A percentile compares a stretch with the other conserved stretches of the same genome.
phyloP scores from a whole-genome alignment of 2,329 filamentous ascomycete species.

The Ceratocystis cubensis region DNA sequence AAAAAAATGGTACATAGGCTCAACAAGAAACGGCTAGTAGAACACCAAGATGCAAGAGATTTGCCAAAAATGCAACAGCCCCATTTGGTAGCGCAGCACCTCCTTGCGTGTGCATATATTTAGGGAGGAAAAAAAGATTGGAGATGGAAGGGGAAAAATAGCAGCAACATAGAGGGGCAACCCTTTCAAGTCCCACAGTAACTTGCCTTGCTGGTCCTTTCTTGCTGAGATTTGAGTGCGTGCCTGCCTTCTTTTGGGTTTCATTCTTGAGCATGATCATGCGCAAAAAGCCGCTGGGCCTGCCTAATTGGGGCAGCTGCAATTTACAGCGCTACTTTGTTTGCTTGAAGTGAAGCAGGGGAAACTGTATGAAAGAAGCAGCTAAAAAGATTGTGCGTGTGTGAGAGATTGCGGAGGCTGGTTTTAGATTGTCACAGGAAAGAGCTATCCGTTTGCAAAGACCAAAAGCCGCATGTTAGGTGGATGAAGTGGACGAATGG shows the following conservation, averaged over 20 bases:
- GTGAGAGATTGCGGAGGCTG: slow-evolving; percentile 4
- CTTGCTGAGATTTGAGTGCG: background rate
- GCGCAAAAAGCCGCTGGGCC: background rate
- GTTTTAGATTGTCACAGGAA: slow-evolving; percentile 4
- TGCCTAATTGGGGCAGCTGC: background rate
- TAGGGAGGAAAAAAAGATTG: slow-evolving; percentile 7
- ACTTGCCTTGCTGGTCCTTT: background rate
- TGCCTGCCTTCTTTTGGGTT: background rate
- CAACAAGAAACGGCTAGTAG: background rate
- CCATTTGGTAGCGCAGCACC: slow-evolving; percentile 9
- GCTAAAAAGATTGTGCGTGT: background rate
- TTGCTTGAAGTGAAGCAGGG: background rate
- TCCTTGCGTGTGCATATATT: slow-evolving; percentile 13
- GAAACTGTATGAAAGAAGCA: background rate
- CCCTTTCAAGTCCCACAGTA: background rate
- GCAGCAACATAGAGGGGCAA: background rate
- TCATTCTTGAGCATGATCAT: background rate
- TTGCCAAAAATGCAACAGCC: background rate
- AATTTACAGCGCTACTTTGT: background rate
- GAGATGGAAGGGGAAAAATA: background rate
- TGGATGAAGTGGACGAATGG: background rate
- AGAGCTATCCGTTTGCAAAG: slow-evolving; percentile 8
- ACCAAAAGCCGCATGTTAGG: background rate
- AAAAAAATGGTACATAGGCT: background rate
- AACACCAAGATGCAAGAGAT: background rate